Evolutionary conservation across 1,139 yeast genomes (phyloP).

Genomic region (Debaryomyces nepalensis): DNA sequence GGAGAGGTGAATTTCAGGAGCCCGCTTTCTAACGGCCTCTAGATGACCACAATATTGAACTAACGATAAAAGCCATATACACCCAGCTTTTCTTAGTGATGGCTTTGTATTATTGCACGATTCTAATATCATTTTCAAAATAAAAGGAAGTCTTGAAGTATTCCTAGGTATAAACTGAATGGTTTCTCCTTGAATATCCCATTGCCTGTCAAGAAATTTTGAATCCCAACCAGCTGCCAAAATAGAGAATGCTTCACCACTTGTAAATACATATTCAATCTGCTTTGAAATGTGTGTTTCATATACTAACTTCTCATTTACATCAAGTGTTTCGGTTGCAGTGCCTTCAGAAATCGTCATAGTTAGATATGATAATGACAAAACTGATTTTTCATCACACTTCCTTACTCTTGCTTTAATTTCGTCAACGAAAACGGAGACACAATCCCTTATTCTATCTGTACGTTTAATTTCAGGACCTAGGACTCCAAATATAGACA

Average conservation of each 20-base stretch:
- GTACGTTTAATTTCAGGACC: constrained; percentile 31
- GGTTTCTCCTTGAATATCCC: constrained; percentile 52
- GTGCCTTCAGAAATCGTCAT: constrained; percentile 44
- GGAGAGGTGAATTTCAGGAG: constrained; percentile 66
- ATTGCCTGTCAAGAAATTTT: constrained; percentile 49
- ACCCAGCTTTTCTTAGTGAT: constrained; percentile 70
- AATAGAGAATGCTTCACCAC: constrained; percentile 83
- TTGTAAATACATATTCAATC: constrained; percentile 71
- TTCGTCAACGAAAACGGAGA: constrained; percentile 31
- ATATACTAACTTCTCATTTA: constrained; percentile 51
- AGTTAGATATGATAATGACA: constrained; percentile 60
- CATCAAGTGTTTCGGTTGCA: constrained; percentile 26
- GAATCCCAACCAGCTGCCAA: constrained; percentile 81
- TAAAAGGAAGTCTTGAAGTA: constrained; percentile 31
- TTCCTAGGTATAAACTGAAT: constrained; percentile 24
- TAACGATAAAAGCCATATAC: constrained; percentile 84
- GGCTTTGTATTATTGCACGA: constrained; percentile 74
- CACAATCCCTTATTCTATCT: constrained; percentile 18
- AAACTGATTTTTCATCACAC: constrained; percentile 63
- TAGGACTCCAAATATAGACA: constrained; percentile 64
- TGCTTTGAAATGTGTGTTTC: constrained; percentile 71
- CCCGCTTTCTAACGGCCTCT: constrained; percentile 42
- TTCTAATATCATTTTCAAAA: constrained; percentile 53
- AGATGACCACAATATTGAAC: constrained; percentile 72
- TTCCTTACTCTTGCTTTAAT: constrained; percentile 54